A percentile compares a stretch with the other conserved stretches of the same genome.
These are phyloP conservation scores for Rhodotorula paludigena DNA, from an alignment of 768 basidiomycete species.

Conservation along the genomic window DNA sequence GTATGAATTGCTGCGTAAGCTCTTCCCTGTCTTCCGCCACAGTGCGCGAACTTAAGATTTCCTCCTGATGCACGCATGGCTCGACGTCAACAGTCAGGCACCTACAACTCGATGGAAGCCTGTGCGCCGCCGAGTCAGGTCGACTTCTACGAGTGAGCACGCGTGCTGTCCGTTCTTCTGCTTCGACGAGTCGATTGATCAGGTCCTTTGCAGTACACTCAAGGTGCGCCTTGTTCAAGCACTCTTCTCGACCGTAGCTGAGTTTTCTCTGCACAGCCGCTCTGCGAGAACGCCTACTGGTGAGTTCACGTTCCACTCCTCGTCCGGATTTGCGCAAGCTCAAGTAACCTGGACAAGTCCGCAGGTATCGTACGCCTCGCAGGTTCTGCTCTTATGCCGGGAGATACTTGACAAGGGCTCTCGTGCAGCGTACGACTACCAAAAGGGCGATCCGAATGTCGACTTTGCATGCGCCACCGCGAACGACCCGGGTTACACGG, in stretches of 20 bases:
- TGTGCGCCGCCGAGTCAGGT: constrained; percentile 2
- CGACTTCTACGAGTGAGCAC: constrained; percentile 10
- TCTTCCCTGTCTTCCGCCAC: neutral
- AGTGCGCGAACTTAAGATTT: neutral
- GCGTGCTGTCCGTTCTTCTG: too few species aligned
- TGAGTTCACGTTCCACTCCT: neutral
- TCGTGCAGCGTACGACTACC: constrained; percentile 14
- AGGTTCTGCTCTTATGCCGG: too few species aligned
- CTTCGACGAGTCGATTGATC: neutral
- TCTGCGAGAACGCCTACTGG: constrained; percentile 18
- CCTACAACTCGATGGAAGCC: neutral
- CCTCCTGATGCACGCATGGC: neutral
- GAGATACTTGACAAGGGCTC: neutral
- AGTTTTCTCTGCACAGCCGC: neutral
- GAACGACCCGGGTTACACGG: neutral
- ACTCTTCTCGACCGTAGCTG: neutral
- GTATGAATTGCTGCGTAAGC: constrained; percentile 20
- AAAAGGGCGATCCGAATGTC: constrained; percentile 1
- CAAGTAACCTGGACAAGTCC: too few species aligned
- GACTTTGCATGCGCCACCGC: constrained; percentile 6
- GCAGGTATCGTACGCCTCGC: neutral
- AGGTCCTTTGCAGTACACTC: neutral
- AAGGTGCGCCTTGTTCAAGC: neutral
- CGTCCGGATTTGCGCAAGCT: too few species aligned
- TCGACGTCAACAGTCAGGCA: constrained; percentile 9